A percentile compares a stretch with the other conserved stretches of the same genome.
phyloP scores from a whole-genome alignment of 805 yeast genomes.

The Lipomyces anomalus region DNA sequence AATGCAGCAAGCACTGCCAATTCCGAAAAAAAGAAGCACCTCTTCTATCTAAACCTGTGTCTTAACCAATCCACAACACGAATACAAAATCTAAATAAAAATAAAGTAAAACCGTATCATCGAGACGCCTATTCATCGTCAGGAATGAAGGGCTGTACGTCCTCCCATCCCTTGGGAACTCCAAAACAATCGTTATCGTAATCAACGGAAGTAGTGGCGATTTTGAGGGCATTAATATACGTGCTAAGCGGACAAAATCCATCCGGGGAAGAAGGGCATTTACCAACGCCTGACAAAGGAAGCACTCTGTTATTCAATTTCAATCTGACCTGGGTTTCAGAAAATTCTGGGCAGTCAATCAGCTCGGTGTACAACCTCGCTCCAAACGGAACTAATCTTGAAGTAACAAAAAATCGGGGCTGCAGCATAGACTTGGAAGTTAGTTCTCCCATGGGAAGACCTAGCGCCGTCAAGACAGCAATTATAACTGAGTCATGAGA shows the following conservation, averaged over 20 bases:
- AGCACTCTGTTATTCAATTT: constrained; percentile 37
- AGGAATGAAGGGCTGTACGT: constrained; percentile 17
- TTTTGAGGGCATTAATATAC: constrained; percentile 30
- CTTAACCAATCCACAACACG: too few species aligned
- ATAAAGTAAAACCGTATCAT: too few species aligned
- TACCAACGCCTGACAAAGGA: constrained; percentile 33
- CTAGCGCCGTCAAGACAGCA: constrained; percentile 58
- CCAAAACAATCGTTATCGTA: constrained; percentile 31
- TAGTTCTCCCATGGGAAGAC: constrained; percentile 41
- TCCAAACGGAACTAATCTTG: constrained; percentile 40
- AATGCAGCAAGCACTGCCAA: too few species aligned
- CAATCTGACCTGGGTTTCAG: constrained; percentile 29
- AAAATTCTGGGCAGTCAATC: constrained; percentile 31
- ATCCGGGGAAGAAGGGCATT: constrained; percentile 31
- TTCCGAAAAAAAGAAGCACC: too few species aligned
- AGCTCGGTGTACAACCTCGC: constrained; percentile 38
- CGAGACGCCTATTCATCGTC: constrained; percentile 16
- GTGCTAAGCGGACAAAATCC: constrained; percentile 34
- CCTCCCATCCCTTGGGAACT: constrained; percentile 22
- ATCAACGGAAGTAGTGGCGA: constrained; percentile 27
- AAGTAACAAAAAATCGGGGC: constrained; percentile 37
- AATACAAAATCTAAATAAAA: too few species aligned
- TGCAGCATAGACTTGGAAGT: constrained; percentile 42
- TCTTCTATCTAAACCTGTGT: too few species aligned
- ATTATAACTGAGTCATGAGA: constrained; percentile 69